Base-by-base conservation (phyloP, 1,284 basidiomycete genomes). In the Jaminaea rosea region DNA sequence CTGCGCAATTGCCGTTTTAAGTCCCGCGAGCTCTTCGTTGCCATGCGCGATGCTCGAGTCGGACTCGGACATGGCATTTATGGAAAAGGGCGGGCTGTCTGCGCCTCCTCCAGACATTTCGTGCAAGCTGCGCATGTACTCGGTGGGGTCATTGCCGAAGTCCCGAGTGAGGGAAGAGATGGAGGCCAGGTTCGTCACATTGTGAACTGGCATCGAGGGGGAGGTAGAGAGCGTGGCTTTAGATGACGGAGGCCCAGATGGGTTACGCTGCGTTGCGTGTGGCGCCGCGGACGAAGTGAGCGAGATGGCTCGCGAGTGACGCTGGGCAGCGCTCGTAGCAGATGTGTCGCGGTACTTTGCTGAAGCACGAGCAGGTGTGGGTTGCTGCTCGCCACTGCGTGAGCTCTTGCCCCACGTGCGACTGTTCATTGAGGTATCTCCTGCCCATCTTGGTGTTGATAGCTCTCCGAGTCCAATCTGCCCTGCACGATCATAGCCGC, bases 391-490 rank as follows among this genome's bases (percentile, higher is more conserved):
- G n/a, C n/a, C n/a, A n/a, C n/a, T n/a, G n/a, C n/a, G n/a, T n/a
- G n/a, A n/a, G n/a, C n/a, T n/a, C n/a, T n/a, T n/a, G n/a, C n/a
- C n/a, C n/a, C n/a, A n/a, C n/a, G n/a, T n/a, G n/a, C n/a, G n/a
- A n/a, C n/a, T n/a, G n/a, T n/a, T n/a, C n/a, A n/a, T n/a, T n/a
- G n/a, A n/a, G n/a, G n/a, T n/a, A n/a, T n/a, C n/a, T n/a, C n/a
- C n/a, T 77, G 78, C 80, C 92, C 91, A 98, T 59, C 91, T 82
- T 32, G 93, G 93, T n/a, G 93, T 97, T 6, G 90, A 80, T n/a
- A 97, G 82, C 76, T 97, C 93, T 32, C 93, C 93, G 9, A 97
- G 87, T 19, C 93, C 93, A 49, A 97, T 84, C 36, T 97, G 82
- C 23, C 83, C 87, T 15, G 84, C 81, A 50, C 93, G 81, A 77